Conservation (phyloP, 805 yeast species). For the Yamadazyma nakazawae region DNA sequence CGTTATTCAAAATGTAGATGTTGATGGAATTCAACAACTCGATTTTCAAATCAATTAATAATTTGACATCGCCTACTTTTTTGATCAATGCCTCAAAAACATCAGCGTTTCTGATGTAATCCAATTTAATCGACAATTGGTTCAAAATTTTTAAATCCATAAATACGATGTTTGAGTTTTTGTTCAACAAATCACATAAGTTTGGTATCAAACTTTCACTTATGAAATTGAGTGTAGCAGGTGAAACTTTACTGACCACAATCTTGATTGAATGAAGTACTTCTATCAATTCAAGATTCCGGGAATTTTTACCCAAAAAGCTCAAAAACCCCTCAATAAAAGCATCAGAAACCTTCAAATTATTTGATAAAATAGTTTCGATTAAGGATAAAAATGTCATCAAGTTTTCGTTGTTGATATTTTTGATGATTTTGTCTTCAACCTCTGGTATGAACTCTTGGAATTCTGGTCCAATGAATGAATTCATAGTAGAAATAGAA, state of each 20-base stretch:
- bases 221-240: neutral
- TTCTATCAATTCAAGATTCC: constrained; percentile 13
- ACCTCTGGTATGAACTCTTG: neutral
- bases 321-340: constrained; percentile 8
- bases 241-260: constrained; percentile 3
- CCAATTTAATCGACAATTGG: constrained; percentile 2
- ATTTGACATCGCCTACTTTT: constrained; percentile 11
- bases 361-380: constrained; percentile 5
- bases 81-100: constrained; percentile 9
- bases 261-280: constrained; percentile 7
- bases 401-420: constrained; percentile 13
- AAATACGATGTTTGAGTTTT: constrained; percentile 10
- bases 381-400: constrained; percentile 8
- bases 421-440: constrained; percentile 25
- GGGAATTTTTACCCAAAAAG: constrained; percentile 8
- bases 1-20: constrained; percentile 5
- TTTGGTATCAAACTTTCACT: constrained; percentile 3
- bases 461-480: neutral
- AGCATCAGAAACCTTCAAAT: constrained; percentile 6
- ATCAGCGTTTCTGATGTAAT: neutral
- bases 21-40: constrained; percentile 12
- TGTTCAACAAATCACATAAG: constrained; percentile 8
- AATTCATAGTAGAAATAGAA: constrained; percentile 43
- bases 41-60: constrained; percentile 12
- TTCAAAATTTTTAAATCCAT: constrained; percentile 10